Evolutionary conservation across 805 yeast genomes (phyloP).

Genomic region (Nakazawaea ishiwadae): DNA sequence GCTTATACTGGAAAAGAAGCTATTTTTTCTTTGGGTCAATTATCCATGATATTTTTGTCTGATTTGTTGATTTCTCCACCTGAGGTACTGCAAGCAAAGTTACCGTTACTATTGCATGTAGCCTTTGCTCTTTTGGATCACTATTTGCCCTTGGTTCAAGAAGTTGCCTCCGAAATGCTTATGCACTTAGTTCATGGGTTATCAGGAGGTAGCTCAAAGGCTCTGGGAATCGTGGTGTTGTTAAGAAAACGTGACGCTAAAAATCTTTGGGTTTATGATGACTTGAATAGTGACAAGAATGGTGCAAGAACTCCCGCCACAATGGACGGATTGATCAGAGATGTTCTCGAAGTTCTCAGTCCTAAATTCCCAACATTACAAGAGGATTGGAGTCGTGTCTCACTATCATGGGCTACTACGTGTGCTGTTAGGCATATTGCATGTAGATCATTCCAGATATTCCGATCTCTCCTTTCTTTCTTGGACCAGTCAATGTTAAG

Average conservation of each 20-base stretch:
- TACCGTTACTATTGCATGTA: constrained; percentile 76
- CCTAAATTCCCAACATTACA: constrained; percentile 49
- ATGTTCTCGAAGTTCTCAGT: constrained; percentile 53
- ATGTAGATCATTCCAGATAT: constrained; percentile 91
- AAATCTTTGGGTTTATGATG: constrained; percentile 81
- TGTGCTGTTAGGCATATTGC: constrained; percentile 97
- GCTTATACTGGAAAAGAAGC: constrained; percentile 60
- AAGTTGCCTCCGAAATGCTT: constrained; percentile 74
- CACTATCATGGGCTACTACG: constrained; percentile 93
- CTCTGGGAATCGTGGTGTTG: constrained; percentile 51
- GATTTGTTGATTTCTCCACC: constrained; percentile 69
- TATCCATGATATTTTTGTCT: constrained; percentile 79
- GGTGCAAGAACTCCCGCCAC: constrained; percentile 83
- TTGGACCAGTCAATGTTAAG: constrained; percentile 85
- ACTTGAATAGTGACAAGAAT: constrained; percentile 65
- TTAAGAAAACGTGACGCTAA: constrained; percentile 51
- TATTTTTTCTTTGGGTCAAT: constrained; percentile 80
- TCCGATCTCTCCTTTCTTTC: constrained; percentile 75
- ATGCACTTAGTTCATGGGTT: constrained; percentile 67
- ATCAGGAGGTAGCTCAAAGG: constrained; percentile 48
- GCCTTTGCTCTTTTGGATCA: constrained; percentile 83
- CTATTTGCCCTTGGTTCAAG: constrained; percentile 76
- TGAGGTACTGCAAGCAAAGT: constrained; percentile 51
- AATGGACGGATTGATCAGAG: constrained; percentile 73
- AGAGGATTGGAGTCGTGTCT: constrained; percentile 78